A percentile compares a stretch with the other conserved stretches of the same genome.
phyloP scores from a whole-genome alignment of 371 early-diverging fungal species.

The Nosema muscidifuracis region DNA sequence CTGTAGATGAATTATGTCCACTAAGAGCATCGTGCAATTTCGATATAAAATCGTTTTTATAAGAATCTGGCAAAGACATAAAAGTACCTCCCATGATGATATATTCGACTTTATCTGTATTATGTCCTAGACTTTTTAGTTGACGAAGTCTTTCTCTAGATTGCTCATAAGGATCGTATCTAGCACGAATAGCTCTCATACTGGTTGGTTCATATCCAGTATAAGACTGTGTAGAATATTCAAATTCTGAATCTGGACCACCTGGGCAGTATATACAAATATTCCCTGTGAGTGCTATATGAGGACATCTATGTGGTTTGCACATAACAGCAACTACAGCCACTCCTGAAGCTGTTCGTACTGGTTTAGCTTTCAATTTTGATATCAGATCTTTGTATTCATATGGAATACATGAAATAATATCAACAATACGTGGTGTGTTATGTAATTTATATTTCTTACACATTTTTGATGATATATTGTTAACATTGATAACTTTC shows the following conservation, averaged over 20 bases:
- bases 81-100: conserved; percentile 99
- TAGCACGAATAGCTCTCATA: conserved; percentile 96
- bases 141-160: conserved; percentile 88
- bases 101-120: conserved; percentile 94
- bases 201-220: conserved; percentile 99
- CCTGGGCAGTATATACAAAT: conserved; percentile 97
- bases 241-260: conserved; percentile 99
- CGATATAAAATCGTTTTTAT: conserved; percentile 89
- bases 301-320: conserved; percentile 99
- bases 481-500: conserved; percentile 50
- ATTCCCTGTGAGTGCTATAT: conserved; percentile 98
- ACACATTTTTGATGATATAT: conserved; percentile 46
- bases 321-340: conserved; percentile 99
- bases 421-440: conserved; percentile 92
- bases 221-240: conserved; percentile 98
- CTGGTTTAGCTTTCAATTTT: conserved; percentile 84
- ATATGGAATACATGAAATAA: conserved; percentile 92
- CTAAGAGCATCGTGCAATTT: conserved; percentile 93
- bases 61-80: conserved; percentile 87
- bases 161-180: conserved; percentile 96
- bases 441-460: conserved; percentile 60
- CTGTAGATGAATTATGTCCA: conserved; percentile 72
- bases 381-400: conserved; percentile 78
- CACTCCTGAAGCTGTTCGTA: conserved; percentile 93
- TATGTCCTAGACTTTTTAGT: conserved; percentile 84